Conservation (phyloP, 805 yeast genomes). For the Starmerella stellata region DNA sequence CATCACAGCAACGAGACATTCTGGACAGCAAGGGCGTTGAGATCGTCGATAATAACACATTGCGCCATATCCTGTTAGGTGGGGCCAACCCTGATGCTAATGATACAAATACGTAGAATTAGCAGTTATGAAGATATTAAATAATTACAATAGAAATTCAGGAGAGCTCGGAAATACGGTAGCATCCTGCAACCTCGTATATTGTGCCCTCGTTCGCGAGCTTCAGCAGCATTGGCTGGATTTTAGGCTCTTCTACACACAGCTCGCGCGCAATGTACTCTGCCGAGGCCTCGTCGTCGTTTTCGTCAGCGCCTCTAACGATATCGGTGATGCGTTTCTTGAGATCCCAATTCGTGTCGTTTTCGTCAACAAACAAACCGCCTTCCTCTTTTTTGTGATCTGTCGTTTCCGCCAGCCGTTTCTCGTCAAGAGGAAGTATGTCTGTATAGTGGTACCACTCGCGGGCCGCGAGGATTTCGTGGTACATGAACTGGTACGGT, state of each 20-base stretch:
- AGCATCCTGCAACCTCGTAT: conserved; percentile 8
- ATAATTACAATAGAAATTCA: too few relatives aligned
- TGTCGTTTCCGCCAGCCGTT: background rate
- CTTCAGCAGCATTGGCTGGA: background rate
- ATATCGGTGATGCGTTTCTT: conserved; percentile 7
- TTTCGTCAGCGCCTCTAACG: conserved; percentile 5
- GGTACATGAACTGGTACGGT: conserved; percentile 40
- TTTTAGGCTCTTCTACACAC: conserved; percentile 1
- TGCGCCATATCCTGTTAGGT: conserved; percentile 7
- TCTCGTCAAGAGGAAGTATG: conserved; percentile 7
- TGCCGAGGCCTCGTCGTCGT: conserved; percentile 8
- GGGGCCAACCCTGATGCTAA: too few relatives aligned
- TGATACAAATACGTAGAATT: too few relatives aligned
- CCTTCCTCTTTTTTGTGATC: background rate
- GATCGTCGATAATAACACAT: conserved; percentile 9
- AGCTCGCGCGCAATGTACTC: conserved; percentile 11
- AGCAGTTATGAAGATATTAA: too few relatives aligned
- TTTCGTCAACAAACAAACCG: conserved; percentile 6
- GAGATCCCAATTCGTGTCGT: conserved; percentile 2
- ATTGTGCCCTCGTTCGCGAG: conserved; percentile 5
- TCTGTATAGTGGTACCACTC: conserved; percentile 26
- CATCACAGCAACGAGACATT: conserved; percentile 6
- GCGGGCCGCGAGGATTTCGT: conserved; percentile 38
- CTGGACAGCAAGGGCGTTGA: conserved; percentile 16
- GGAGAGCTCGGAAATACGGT: conserved; percentile 1